phyloP scores from a whole-genome alignment of 768 basidiomycete genomes.

The Candolleomyces eurysporus region DNA sequence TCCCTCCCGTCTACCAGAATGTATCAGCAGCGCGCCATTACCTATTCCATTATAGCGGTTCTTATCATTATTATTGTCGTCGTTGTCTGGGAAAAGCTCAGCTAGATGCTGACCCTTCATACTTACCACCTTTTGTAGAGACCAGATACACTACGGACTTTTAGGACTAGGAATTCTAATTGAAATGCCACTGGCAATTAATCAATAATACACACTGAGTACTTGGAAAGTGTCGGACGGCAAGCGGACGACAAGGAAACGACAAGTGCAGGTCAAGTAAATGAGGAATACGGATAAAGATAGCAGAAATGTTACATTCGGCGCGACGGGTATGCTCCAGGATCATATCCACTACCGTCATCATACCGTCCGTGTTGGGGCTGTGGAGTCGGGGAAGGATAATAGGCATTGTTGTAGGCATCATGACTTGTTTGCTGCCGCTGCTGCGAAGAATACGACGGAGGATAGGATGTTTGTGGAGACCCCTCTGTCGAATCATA shows the following conservation, averaged over 20 bases:
- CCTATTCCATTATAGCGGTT: constrained; percentile 80
- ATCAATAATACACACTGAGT: constrained; percentile 12
- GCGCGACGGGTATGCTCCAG: background rate
- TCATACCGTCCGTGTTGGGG: background rate
- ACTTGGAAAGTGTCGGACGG: constrained; percentile 1
- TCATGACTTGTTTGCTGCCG: background rate
- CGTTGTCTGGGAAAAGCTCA: constrained; percentile 78
- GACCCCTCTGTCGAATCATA: constrained; percentile 57
- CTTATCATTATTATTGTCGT: constrained; percentile 81
- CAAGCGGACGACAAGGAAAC: background rate
- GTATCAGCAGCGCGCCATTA: constrained; percentile 94
- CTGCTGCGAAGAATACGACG: background rate
- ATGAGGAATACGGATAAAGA: background rate
- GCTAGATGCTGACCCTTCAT: constrained; percentile 21
- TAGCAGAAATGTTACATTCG: background rate
- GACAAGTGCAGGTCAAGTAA: background rate
- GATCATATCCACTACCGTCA: background rate
- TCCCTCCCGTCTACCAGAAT: constrained; percentile 53
- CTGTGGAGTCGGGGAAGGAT: background rate
- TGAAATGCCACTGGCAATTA: constrained; percentile 5
- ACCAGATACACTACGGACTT: background rate
- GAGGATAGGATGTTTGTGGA: constrained; percentile 30
- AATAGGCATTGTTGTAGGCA: background rate
- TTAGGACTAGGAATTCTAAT: background rate
- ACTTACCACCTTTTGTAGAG: background rate